Conservation (phyloP, 2,329 filamentous ascomycete genomes). For the Fusarium oxysporum region DNA sequence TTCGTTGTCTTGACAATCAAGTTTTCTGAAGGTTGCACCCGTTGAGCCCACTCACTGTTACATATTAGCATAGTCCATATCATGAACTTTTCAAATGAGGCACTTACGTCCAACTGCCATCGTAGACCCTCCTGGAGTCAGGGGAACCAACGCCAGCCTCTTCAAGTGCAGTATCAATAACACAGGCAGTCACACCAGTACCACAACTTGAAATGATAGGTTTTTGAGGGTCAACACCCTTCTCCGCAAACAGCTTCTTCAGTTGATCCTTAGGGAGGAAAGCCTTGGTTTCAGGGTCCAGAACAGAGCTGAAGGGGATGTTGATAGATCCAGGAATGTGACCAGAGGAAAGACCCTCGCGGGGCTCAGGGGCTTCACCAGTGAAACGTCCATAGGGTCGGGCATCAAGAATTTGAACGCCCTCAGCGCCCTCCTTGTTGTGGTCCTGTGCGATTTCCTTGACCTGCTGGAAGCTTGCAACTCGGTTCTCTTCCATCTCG, state of each 20-base stretch:
- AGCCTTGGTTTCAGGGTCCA: constrained; percentile 86
- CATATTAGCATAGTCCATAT: constrained; percentile 39
- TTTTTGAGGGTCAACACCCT: constrained; percentile 80
- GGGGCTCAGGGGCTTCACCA: constrained; percentile 86
- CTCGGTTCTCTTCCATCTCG: constrained; percentile 69
- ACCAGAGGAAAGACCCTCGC: constrained; percentile 85
- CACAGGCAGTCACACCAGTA: constrained; percentile 91
- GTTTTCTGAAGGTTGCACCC: constrained; percentile 70
- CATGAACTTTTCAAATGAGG: not conserved
- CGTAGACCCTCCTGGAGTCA: constrained; percentile 81
- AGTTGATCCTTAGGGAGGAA: constrained; percentile 80
- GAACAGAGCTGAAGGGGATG: constrained; percentile 80
- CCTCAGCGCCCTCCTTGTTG: constrained; percentile 85
- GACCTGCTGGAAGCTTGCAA: constrained; percentile 86
- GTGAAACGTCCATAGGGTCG: constrained; percentile 82
- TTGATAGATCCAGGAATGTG: constrained; percentile 92
- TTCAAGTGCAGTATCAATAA: constrained; percentile 87
- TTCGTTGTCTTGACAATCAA: constrained; percentile 68
- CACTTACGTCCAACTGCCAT: constrained; percentile 97
- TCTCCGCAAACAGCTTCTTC: constrained; percentile 79
- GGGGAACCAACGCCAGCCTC: constrained; percentile 79
- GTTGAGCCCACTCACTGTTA: constrained; percentile 73
- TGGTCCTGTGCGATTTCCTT: constrained; percentile 79
- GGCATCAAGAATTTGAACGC: constrained; percentile 90
- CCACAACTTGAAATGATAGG: constrained; percentile 91